These are phyloP conservation scores for Meyerozyma guilliermondii DNA, from an alignment of 1,139 yeast species.

Conservation along the genomic window DNA sequence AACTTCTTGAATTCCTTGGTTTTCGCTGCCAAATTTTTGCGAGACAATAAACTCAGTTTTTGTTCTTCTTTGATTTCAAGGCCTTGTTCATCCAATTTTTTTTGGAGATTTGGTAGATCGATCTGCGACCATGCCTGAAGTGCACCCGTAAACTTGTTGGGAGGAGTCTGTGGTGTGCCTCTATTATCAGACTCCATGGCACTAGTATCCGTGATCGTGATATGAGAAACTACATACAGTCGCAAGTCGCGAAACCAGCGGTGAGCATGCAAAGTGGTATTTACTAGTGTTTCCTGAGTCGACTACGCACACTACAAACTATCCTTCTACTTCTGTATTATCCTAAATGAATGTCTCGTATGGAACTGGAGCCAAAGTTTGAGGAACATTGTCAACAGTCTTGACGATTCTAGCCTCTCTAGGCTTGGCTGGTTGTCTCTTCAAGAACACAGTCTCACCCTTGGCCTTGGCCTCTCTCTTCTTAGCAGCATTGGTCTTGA, in stretches of 20 bases:
- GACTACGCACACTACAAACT: background rate
- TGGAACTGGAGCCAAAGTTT: constrained; percentile 98
- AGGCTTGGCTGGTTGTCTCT: constrained; percentile 99
- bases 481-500: constrained; percentile 91
- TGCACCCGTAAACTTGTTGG: constrained; percentile 37
- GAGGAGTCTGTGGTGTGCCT: background rate
- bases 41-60: constrained; percentile 55
- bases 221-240: background rate
- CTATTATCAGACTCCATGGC: background rate
- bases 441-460: constrained; percentile 87
- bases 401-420: constrained; percentile 85
- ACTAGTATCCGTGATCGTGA: background rate
- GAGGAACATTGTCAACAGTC: constrained; percentile 78
- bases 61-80: constrained; percentile 68
- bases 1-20: constrained; percentile 81
- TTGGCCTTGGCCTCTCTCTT: constrained; percentile 92
- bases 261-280: too few relatives aligned
- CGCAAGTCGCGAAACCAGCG: background rate
- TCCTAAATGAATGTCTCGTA: constrained; percentile 97
- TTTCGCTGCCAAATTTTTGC: constrained; percentile 72
- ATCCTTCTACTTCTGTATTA: background rate
- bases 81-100: constrained; percentile 70
- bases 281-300: too few relatives aligned
- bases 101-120: constrained; percentile 64
- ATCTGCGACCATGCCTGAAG: constrained; percentile 74